Evolutionary conservation across 1,139 yeast genomes (phyloP).

Genomic region (Tardiomyces depauwii): DNA sequence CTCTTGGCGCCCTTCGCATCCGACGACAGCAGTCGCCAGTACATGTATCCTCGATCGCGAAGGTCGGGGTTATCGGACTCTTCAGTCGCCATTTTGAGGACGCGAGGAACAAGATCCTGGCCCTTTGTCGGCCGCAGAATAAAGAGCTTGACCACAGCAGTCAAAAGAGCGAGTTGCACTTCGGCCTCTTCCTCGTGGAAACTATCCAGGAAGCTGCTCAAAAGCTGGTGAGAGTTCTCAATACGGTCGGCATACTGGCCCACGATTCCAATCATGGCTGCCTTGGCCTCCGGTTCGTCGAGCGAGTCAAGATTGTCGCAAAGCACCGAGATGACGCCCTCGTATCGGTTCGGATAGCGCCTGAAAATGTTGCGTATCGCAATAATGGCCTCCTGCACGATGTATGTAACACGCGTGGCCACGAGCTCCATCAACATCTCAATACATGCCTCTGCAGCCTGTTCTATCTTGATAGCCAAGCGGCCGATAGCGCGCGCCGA

Average conservation of each 20-base stretch:
- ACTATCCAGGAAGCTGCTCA: conserved; percentile 35
- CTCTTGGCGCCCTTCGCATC: conserved; percentile 34
- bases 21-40: conserved; percentile 68
- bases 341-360: conserved; percentile 50
- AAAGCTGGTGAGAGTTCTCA: conserved; percentile 35
- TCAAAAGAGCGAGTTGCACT: conserved; percentile 63
- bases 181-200: conserved; percentile 56
- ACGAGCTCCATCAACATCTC: conserved; percentile 49
- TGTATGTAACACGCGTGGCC: conserved; percentile 57
- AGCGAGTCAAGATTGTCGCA: conserved; percentile 33
- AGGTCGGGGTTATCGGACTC: conserved; percentile 70
- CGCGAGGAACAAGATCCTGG: conserved; percentile 45
- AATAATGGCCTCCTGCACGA: conserved; percentile 70
- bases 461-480: conserved; percentile 62
- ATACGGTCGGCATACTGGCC: conserved; percentile 58
- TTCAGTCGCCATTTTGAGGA: conserved; percentile 65
- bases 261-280: conserved; percentile 73
- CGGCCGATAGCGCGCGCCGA: conserved; percentile 88
- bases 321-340: conserved; percentile 32
- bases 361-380: conserved; percentile 70
- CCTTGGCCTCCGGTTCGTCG: conserved; percentile 71
- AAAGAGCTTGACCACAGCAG: conserved; percentile 65
- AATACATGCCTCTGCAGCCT: conserved; percentile 53
- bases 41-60: conserved; percentile 75
- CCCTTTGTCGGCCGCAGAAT: conserved; percentile 45